A percentile compares a stretch with the other conserved stretches of the same genome.
phyloP scores from a whole-genome alignment of 2,329 filamentous ascomycete species.

The Trichoderma atroviride region DNA sequence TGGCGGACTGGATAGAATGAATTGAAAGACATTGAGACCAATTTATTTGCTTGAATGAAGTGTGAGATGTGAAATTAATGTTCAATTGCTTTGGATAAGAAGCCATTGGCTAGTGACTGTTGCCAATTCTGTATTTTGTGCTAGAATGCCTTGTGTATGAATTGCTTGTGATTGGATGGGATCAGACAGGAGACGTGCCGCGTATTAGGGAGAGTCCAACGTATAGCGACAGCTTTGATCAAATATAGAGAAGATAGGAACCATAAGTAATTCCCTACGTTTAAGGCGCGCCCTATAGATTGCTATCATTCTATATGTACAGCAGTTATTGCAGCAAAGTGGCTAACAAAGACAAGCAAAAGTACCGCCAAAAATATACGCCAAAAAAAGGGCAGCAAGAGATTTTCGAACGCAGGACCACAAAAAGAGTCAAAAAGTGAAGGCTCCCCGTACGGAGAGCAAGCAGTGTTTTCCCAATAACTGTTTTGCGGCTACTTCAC shows the following conservation, averaged over 20 bases:
- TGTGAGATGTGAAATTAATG: neutral
- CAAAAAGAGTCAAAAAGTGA: conserved; percentile 12
- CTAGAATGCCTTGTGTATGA: too few species aligned
- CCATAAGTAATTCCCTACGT: too few species aligned
- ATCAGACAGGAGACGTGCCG: too few species aligned
- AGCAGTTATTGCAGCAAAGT: neutral
- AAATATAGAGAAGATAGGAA: too few species aligned
- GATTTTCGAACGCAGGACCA: neutral
- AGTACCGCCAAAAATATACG: neutral
- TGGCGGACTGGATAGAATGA: neutral
- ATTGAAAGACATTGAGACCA: neutral
- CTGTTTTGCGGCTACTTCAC: neutral
- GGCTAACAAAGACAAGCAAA: neutral
- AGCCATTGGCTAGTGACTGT: neutral
- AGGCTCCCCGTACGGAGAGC: neutral
- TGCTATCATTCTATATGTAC: neutral
- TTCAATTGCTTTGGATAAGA: neutral
- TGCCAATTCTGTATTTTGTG: neutral
- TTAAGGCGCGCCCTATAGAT: neutral
- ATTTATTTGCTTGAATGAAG: neutral
- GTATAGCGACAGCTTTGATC: neutral
- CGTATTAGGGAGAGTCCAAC: too few species aligned
- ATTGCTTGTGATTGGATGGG: too few species aligned
- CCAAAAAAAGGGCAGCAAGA: neutral
- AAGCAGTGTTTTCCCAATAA: neutral